These are phyloP conservation scores for Nematodospora valgi DNA, from an alignment of 805 yeast genomes.

Conservation along the genomic window DNA sequence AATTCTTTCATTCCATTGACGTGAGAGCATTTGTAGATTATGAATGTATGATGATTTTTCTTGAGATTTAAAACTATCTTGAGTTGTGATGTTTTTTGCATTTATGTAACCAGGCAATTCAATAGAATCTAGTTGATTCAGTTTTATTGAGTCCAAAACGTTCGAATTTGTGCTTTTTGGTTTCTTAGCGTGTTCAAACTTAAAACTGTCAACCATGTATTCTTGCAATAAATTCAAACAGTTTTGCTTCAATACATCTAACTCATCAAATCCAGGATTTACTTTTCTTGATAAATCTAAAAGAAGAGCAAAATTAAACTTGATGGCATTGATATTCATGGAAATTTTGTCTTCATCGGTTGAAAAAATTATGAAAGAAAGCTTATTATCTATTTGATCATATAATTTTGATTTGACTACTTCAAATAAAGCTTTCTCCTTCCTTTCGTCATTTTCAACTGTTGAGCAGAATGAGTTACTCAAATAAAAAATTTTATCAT, in stretches of 20 bases:
- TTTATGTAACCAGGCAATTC: slow-evolving; percentile 37
- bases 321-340: slow-evolving; percentile 22
- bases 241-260: slow-evolving; percentile 7
- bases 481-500: slow-evolving; percentile 1
- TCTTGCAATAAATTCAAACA: slow-evolving; percentile 13
- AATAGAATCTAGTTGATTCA: slow-evolving; percentile 22
- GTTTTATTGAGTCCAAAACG: not conserved
- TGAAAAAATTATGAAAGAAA: slow-evolving; percentile 22
- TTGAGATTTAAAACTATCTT: not conserved
- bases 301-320: slow-evolving; percentile 27
- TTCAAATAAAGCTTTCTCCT: slow-evolving; percentile 11
- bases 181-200: slow-evolving; percentile 2
- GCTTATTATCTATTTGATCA: slow-evolving; percentile 23
- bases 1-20: slow-evolving; percentile 7
- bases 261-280: slow-evolving; percentile 1
- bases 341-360: slow-evolving; percentile 32
- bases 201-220: slow-evolving; percentile 15
- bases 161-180: not conserved
- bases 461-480: slow-evolving; percentile 1
- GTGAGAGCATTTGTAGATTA: slow-evolving; percentile 9
- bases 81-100: slow-evolving; percentile 24
- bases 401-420: slow-evolving; percentile 20
- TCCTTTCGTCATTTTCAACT: slow-evolving; percentile 1
- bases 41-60: slow-evolving; percentile 1
- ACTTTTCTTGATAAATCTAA: slow-evolving; percentile 11